Conservation (phyloP, 106 monocot species). For the Platanthera zijinensis region DNA sequence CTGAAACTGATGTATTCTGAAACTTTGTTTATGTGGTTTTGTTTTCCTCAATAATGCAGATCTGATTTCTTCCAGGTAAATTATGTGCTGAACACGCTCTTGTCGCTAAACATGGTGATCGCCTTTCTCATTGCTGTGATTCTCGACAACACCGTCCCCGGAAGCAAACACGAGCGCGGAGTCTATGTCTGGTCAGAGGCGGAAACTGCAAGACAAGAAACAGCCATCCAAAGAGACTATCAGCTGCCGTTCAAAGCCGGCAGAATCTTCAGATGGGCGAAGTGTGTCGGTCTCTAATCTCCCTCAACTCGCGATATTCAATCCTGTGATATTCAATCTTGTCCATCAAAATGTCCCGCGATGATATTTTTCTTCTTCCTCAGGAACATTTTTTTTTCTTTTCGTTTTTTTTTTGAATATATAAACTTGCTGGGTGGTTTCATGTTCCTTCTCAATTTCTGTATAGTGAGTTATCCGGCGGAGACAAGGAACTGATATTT, state of each 20-base stretch:
- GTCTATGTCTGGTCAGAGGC: slow-evolving; percentile 80
- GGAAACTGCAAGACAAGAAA: slow-evolving; percentile 54
- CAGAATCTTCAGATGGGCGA: slow-evolving; percentile 69
- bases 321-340: no score
- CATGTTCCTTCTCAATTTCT: no score
- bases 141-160: slow-evolving; percentile 95
- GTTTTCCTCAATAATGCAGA: neutral
- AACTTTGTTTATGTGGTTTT: no score
- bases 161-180: slow-evolving; percentile 69
- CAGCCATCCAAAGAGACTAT: slow-evolving; percentile 55
- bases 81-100: slow-evolving; percentile 73
- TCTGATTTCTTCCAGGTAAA: slow-evolving; percentile 45
- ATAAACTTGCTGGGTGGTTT: no score
- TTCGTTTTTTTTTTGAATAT: no score
- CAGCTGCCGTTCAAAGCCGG: slow-evolving; percentile 65
- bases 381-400: no score
- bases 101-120: slow-evolving; percentile 84
- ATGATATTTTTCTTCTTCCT: no score
- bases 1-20: no score
- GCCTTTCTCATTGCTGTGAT: slow-evolving; percentile 67
- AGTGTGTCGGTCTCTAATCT: slow-evolving; percentile 79
- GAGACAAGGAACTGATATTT: no score
- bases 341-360: no score
- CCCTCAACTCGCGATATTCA: neutral
- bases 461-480: no score